A percentile compares a stretch with the other conserved stretches of the same genome.
phyloP scores from a whole-genome alignment of 331 rosid genomes.

The Quercus tomentella region DNA sequence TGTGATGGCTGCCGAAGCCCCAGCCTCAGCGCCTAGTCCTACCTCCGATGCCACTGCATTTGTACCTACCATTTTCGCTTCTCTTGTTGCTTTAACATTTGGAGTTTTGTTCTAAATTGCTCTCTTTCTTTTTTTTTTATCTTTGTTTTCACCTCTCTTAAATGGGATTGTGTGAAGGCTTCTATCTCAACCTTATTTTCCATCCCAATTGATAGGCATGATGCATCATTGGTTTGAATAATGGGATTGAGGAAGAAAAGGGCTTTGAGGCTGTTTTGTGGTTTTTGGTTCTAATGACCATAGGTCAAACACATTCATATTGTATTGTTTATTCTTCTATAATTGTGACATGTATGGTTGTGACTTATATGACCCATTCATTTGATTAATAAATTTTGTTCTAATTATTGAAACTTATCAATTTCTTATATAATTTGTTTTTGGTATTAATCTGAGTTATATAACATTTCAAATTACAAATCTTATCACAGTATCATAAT shows the following conservation, averaged over 20 bases:
- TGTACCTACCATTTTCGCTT: slow-evolving; percentile 41
- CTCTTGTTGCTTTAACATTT: slow-evolving; percentile 40
- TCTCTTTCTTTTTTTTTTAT: neutral
- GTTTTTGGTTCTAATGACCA: neutral
- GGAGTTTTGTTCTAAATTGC: slow-evolving; percentile 25
- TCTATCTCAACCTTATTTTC: neutral
- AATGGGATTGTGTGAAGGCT: slow-evolving; percentile 22
- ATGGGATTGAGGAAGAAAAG: neutral
- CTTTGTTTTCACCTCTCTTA: neutral
- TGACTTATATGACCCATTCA: too few species aligned
- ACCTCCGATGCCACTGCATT: slow-evolving; percentile 46
- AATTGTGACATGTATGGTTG: neutral
- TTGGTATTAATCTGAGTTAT: too few species aligned
- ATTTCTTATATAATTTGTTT: too few species aligned
- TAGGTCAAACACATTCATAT: neutral
- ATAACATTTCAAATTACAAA: neutral
- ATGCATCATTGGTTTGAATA: neutral
- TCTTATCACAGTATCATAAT: neutral
- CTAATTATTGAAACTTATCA: neutral
- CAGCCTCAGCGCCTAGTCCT: slow-evolving; percentile 68
- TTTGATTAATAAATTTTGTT: neutral
- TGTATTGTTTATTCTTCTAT: neutral
- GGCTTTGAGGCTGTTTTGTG: neutral
- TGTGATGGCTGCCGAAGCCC: slow-evolving; percentile 57
- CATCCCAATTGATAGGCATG: too few species aligned